Evolutionary conservation across 2,329 filamentous ascomycete genomes (phyloP).

Genomic region (Trichoderma gracile): DNA sequence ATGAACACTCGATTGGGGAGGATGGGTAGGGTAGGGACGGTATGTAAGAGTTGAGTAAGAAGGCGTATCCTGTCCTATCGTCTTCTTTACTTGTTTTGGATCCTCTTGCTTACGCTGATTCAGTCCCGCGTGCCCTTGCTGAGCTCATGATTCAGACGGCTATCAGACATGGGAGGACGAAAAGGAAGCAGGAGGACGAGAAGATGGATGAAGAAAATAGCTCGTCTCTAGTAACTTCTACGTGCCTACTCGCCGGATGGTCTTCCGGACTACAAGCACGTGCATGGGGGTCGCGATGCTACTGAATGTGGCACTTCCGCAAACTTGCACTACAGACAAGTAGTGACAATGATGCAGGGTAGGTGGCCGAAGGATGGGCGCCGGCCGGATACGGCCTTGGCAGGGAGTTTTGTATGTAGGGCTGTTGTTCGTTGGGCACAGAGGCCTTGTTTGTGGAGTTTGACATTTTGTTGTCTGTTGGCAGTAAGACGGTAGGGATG

Average conservation of each 20-base stretch:
- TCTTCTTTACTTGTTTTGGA: neutral
- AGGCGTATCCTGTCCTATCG: too few relatives aligned
- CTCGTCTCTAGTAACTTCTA: too few relatives aligned
- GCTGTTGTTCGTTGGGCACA: neutral
- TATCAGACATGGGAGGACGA: neutral
- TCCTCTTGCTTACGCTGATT: neutral
- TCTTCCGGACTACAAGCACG: too few relatives aligned
- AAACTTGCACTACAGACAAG: too few relatives aligned
- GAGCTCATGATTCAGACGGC: neutral
- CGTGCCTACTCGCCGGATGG: too few relatives aligned
- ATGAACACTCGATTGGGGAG: too few relatives aligned
- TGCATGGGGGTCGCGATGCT: too few relatives aligned
- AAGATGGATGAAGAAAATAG: neutral
- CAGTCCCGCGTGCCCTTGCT: neutral
- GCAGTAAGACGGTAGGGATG: neutral
- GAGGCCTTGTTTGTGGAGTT: neutral
- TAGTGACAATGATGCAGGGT: neutral
- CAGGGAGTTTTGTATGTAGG: slow-evolving; percentile 11
- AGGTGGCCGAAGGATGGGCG: neutral
- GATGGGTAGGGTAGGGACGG: too few relatives aligned
- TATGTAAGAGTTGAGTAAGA: too few relatives aligned
- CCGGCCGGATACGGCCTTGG: neutral
- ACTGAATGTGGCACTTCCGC: neutral
- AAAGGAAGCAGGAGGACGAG: neutral
- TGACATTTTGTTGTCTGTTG: neutral